Evolutionary conservation across 768 basidiomycete genomes (phyloP), one percentile per base, ranked within the genome.

Genomic region (Leccinum rimulosum): DNA sequence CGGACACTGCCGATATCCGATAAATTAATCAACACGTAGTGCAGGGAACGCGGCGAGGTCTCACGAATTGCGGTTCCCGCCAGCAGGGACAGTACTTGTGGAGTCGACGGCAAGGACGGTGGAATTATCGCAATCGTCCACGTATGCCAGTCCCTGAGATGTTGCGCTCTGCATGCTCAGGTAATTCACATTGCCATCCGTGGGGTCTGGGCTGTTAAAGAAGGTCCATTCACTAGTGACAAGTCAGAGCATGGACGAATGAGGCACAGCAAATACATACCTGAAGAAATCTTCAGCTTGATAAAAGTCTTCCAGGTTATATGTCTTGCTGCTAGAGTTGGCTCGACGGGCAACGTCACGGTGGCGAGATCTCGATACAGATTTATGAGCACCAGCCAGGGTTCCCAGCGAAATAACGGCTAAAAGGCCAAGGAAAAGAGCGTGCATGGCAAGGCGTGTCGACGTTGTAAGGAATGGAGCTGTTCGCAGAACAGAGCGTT

Each of bases 141-240:
- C 82, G 65, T 79, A 87, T 3, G 87, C 84, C 38, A 93, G 80
- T 1, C 80, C 79, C 38, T 82, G 76, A 10, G 71, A 63, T 55
- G 73, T 73, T 1, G 89, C 88, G 25, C 82, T 72, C 2, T 71
- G 66, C 65, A 75, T 69, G 33, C 65, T 73, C 60, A 83, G 75
- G 69, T 84, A 93, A 57, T 83, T 79, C 52, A 93, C 91, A 27
- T 73, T 73, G 17, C 91, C 91, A 62, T 83, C 73, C 0, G 91
- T 92, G 3, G 91, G 91, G 71, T 93, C 91, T 11, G 71, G 14
- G 3, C 63, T 73, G 12, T 77, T 78, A 74, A 83, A 90, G 75
- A 88, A 92, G 33, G 85, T 74, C 85, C 86, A 91, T 48, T 82
- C 64, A 51, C 88, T 90, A 64, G 58, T 11, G n/a, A 43, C 40